These are phyloP conservation scores for Trichosporon inkin DNA, from an alignment of 1,284 basidiomycete genomes.

Conservation along the genomic window DNA sequence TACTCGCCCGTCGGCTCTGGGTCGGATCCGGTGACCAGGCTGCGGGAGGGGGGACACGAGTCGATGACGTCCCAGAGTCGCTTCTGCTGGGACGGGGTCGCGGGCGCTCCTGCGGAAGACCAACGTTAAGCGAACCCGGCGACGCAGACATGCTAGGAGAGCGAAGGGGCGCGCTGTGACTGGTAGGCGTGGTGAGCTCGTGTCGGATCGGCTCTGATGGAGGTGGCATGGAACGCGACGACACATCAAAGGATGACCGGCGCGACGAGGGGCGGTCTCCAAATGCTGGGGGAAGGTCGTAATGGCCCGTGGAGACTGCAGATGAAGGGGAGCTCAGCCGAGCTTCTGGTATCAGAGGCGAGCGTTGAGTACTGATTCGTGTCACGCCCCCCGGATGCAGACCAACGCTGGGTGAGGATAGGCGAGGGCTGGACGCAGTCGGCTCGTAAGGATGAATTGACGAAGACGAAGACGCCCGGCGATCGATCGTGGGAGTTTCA, in stretches of 20 bases:
- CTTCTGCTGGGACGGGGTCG: neutral
- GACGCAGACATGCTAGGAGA: slow-evolving; percentile 44
- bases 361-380: slow-evolving; percentile 8
- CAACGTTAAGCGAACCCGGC: slow-evolving; percentile 29
- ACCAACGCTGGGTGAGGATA: slow-evolving; percentile 14
- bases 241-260: slow-evolving; percentile 17
- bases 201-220: slow-evolving; percentile 26
- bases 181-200: neutral
- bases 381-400: slow-evolving; percentile 13
- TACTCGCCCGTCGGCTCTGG: neutral
- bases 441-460: slow-evolving; percentile 4
- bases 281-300: neutral
- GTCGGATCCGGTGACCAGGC: slow-evolving; percentile 25
- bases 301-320: neutral
- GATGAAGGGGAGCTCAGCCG: slow-evolving; percentile 3
- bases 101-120: slow-evolving; percentile 17
- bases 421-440: slow-evolving; percentile 5
- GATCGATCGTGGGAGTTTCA: slow-evolving; percentile 14
- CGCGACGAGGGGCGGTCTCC: slow-evolving; percentile 16
- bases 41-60: neutral
- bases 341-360: slow-evolving; percentile 13
- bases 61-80: neutral
- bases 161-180: slow-evolving; percentile 23
- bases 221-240: slow-evolving; percentile 33
- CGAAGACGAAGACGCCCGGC: slow-evolving; percentile 14